A percentile compares a stretch with the other conserved stretches of the same genome.
Conservation (phyloP, 2,329 filamentous ascomycete species). For the Ascochyta fabae region DNA sequence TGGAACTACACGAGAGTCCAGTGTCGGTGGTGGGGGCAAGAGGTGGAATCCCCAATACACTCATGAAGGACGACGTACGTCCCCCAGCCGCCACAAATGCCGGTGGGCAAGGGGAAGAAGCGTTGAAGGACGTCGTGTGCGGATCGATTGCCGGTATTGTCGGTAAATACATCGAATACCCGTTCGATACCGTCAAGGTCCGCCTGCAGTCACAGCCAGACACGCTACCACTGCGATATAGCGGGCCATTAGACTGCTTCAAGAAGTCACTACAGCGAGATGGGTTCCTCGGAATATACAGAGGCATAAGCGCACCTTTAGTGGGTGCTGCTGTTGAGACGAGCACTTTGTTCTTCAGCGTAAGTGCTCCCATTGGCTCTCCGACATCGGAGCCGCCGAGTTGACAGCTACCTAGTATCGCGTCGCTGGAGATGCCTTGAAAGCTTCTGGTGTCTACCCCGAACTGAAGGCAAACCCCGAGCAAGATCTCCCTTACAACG, state of each 20-base stretch:
- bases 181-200: constrained; percentile 98
- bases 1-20: constrained; percentile 42
- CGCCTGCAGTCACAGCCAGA: constrained; percentile 95
- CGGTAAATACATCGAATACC: constrained; percentile 97
- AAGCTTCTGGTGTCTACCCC: constrained; percentile 65
- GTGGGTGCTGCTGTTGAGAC: constrained; percentile 91
- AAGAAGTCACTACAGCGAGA: constrained; percentile 80
- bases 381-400: not conserved
- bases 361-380: constrained; percentile 28
- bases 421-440: constrained; percentile 63
- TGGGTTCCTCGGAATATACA: constrained; percentile 83
- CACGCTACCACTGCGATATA: constrained; percentile 79
- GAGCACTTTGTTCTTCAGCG: constrained; percentile 89
- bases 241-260: constrained; percentile 91
- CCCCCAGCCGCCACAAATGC: constrained; percentile 20
- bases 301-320: constrained; percentile 89
- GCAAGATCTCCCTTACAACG: constrained; percentile 72
- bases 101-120: constrained; percentile 64
- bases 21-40: constrained; percentile 42
- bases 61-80: constrained; percentile 28
- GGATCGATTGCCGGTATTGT: constrained; percentile 90
- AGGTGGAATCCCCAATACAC: constrained; percentile 27
- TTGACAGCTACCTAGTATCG: constrained; percentile 51
- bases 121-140: constrained; percentile 84
- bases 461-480: constrained; percentile 46